Evolutionary conservation across 768 basidiomycete genomes (phyloP), one percentile per base, ranked within the genome.

Genomic region (Rossbeevera mucosa): DNA sequence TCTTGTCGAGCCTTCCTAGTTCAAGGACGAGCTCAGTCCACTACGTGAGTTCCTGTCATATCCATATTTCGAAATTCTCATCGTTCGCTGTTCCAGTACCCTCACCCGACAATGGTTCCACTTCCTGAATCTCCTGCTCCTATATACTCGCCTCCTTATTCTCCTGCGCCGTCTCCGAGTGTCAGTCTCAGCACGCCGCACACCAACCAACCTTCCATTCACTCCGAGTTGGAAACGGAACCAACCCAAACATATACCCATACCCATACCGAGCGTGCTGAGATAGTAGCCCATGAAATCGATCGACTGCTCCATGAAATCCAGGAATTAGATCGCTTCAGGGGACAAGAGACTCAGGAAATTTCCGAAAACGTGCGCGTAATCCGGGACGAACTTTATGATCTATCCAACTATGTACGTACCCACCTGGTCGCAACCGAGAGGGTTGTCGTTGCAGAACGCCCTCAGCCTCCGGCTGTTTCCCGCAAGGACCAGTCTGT

Each of bases 301-400:
- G 68, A 82, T 66, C 65, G 74, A 7, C 57, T 84, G 16, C 65
- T 84, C 45, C 72, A 80, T 33, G 73, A 76, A 49, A 66, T 85
- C 9, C 81, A 88, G 47, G 83, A 88, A 48, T 61, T 91, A 12
- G 82, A 91, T 58, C 72, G 77, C 28, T 71, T 74, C 16, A 73
- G 87, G 48, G 83, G 81, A 0, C 74, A 79, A 3, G 88, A 94
- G 57, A 79, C 76, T 26, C 74, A 79, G 24, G 83, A 84, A 14
- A 63, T 94, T 7, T 75, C 78, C 0, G 81, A 80, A 43, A 83
- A 87, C 61, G 74, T 95, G 4, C 79, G 79, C 47, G 79, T 82
- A 0, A 80, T 96, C 33, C 79, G 86, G 52, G 75, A 84, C 31
- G 83, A 88, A 57, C 71, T 95, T 3, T 75, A 74, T 12, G 80